phyloP scores from a whole-genome alignment of 306 rosid genomes.

The Cucurbita maxima region DNA sequence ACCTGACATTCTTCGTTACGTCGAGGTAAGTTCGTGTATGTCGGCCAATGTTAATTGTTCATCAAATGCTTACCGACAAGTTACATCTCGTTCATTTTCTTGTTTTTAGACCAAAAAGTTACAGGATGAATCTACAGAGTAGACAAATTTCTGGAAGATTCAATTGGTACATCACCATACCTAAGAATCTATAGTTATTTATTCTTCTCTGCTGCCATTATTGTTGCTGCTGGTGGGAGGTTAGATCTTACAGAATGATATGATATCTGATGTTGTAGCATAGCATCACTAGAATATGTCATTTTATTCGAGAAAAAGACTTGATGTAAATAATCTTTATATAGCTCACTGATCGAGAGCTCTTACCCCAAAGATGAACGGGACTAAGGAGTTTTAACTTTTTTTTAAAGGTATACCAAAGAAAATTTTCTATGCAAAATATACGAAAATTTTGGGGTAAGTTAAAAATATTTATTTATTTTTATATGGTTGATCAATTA shows the following conservation, averaged over 20 bases:
- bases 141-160: background rate
- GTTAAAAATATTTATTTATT: too few species aligned
- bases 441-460: too few species aligned
- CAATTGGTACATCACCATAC: background rate
- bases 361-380: too few species aligned
- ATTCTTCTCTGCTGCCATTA: background rate
- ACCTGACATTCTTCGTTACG: conserved; percentile 22
- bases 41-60: background rate
- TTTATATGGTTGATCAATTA: too few species aligned
- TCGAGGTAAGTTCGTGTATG: conserved; percentile 23
- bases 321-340: too few species aligned
- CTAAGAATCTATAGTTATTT: background rate
- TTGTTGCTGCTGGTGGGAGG: background rate
- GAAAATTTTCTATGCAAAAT: too few species aligned
- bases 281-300: background rate
- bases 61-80: background rate
- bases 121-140: background rate
- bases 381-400: too few species aligned
- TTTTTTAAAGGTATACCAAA: too few species aligned
- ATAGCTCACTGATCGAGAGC: too few species aligned
- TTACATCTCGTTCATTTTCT: background rate
- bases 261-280: background rate
- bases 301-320: background rate
- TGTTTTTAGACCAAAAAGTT: background rate
- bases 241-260: background rate